Percentiles rank a stretch among this genome's conserved stretches.
Conservation (phyloP, 306 rosid species). For the Begonia masoniana region DNA sequence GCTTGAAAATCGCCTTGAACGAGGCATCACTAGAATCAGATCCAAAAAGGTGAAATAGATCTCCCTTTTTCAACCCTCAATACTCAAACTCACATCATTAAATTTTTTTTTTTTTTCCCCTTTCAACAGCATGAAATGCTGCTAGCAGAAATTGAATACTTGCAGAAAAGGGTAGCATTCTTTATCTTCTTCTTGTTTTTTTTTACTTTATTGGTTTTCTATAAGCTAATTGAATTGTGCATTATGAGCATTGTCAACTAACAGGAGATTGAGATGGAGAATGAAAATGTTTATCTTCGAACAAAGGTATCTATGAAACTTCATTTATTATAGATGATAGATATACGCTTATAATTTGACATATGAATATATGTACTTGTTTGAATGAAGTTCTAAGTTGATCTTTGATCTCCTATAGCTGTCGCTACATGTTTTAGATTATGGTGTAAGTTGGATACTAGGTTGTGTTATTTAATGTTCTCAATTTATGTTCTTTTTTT, state of each 20-base stretch:
- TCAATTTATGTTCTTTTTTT: background rate
- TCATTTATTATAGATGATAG: too few species aligned
- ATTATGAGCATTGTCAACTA: background rate
- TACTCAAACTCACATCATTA: too few species aligned
- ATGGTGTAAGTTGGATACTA: background rate
- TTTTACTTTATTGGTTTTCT: background rate
- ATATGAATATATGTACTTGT: too few species aligned
- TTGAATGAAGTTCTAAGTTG: too few species aligned
- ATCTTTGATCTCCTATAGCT: too few species aligned
- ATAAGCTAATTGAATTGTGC: too few species aligned
- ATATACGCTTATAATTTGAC: too few species aligned
- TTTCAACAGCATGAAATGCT: constrained; percentile 62
- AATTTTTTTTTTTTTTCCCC: background rate
- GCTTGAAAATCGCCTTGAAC: constrained; percentile 75
- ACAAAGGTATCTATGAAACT: constrained; percentile 41
- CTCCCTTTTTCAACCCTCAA: too few species aligned
- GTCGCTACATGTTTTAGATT: background rate
- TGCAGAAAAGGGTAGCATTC: constrained; percentile 54
- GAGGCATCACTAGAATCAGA: constrained; percentile 72
- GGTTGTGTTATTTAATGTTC: too few species aligned
- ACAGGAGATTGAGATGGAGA: constrained; percentile 78
- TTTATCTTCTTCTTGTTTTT: background rate
- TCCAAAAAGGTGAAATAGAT: constrained; percentile 55
- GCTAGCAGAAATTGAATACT: constrained; percentile 67
- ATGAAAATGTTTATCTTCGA: constrained; percentile 67